Evolutionary conservation across 78 protist species (phyloP).

Genomic region (Dictyostelium brefeldianum): DNA sequence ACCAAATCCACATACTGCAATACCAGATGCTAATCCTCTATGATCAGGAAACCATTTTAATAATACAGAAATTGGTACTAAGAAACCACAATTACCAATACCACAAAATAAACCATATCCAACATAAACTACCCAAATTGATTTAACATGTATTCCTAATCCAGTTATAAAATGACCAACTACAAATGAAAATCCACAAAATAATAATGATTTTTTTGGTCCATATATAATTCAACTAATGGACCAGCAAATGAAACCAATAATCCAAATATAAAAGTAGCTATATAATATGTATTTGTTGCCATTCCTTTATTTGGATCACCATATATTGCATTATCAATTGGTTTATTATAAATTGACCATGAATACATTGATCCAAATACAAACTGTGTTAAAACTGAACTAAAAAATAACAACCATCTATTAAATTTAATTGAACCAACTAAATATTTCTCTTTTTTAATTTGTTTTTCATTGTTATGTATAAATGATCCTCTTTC

Average conservation of each 20-base stretch:
- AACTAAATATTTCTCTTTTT: conserved; percentile 21
- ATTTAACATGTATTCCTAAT: conserved; percentile 37
- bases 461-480: conserved; percentile 1
- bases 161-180: conserved; percentile 80
- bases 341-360: conserved; percentile 54
- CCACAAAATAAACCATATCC: conserved; percentile 87
- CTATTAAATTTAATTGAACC: conserved; percentile 15
- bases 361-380: conserved; percentile 38
- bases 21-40: conserved; percentile 80
- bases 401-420: conserved; percentile 27
- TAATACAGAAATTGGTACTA: conserved; percentile 83
- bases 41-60: conserved; percentile 88
- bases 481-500: too few relatives aligned
- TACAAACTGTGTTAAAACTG: conserved; percentile 22
- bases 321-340: conserved; percentile 10
- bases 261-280: not conserved
- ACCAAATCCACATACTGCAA: conserved; percentile 88
- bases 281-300: conserved; percentile 49
- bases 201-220: conserved; percentile 32
- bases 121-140: conserved; percentile 57
- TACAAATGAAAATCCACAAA: conserved; percentile 21
- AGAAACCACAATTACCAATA: conserved; percentile 76
- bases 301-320: conserved; percentile 23
- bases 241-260: conserved; percentile 27
- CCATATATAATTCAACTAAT: conserved; percentile 61